phyloP scores from a whole-genome alignment of 2,329 filamentous ascomycete species.

The Ophiocordyceps sinensis region DNA sequence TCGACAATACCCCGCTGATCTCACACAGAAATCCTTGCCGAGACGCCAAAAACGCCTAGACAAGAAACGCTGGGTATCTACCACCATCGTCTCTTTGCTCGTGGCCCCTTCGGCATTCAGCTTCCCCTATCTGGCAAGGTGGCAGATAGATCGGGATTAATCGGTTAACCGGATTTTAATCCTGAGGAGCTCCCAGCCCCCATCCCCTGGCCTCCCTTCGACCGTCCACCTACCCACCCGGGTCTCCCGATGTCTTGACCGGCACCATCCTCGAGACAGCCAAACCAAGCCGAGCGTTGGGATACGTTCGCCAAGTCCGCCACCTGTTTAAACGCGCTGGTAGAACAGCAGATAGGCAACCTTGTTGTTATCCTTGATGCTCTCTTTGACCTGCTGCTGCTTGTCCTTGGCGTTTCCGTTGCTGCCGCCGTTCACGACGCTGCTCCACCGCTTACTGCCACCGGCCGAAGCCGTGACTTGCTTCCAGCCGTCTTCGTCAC shows the following conservation, averaged over 20 bases:
- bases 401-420: slow-evolving; percentile 42
- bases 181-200: too few species aligned
- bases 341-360: slow-evolving; percentile 97
- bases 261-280: too few species aligned
- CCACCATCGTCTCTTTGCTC: slow-evolving; percentile 8
- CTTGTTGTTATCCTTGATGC: slow-evolving; percentile 82
- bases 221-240: too few species aligned
- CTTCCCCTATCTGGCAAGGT: neutral
- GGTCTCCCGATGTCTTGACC: too few species aligned
- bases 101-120: slow-evolving; percentile 1
- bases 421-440: slow-evolving; percentile 47
- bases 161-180: too few species aligned
- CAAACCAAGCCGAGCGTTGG: neutral
- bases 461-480: slow-evolving; percentile 52
- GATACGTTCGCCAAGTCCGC: neutral
- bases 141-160: too few species aligned
- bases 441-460: slow-evolving; percentile 57
- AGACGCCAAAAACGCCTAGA: slow-evolving; percentile 15
- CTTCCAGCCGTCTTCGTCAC: slow-evolving; percentile 66
- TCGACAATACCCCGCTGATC: slow-evolving; percentile 1
- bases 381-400: slow-evolving; percentile 41
- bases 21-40: slow-evolving; percentile 8
- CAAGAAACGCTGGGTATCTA: slow-evolving; percentile 9
- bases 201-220: too few species aligned
- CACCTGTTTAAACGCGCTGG: slow-evolving; percentile 47